Base-by-base conservation (phyloP, 2,329 filamentous ascomycete genomes). In the Cytospora piceicola region DNA sequence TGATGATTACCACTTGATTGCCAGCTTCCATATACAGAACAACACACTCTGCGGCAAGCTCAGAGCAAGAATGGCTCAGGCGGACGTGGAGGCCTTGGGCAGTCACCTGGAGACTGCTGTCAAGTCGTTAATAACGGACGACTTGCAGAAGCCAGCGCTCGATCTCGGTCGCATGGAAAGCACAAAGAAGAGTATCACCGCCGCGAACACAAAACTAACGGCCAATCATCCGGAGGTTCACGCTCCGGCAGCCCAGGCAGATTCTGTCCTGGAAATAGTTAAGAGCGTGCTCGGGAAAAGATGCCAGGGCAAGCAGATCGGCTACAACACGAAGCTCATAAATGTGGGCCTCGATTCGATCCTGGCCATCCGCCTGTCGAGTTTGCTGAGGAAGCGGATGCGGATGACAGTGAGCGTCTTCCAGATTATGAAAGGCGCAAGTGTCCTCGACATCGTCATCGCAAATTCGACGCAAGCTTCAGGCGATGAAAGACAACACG, bases 1-100 rank as follows among this genome's bases (percentile, higher is more conserved):
- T 55, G 71, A 72, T 51, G 71, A 72, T 27, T 72, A 72, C 24
- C 67, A 70, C n/a, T 30, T 72, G 11, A 72, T 72, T 36, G 66
- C 67, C 46, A 72, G 69, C 62, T 72, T 71, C 63, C 68, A 59
- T 9, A 71, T 72, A 55, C 65, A 69, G 11, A 53, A 70, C 39
- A 64, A 63, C 32, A 46, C 39, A 5, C 67, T 72, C 14, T 64
- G 67, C 36, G 69, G 70, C 27, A 63, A 63, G 22, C 54, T 72
- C 29, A 60, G 71, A n/a, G 65, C 69, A n/a, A 72, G 70, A 34
- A 46, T 68, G 32, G 36, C 34, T 8, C 36, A 53, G 17, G 51
- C 39, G 11, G 49, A 54, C 9, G 61, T 58, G 15, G 39, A 62
- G 0, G 9, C 7, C 6, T 36, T 72, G 15, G 70, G 70, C 4